Conservation (phyloP, 495 filamentous ascomycete species). For the Podospora pseudocomata region DNA sequence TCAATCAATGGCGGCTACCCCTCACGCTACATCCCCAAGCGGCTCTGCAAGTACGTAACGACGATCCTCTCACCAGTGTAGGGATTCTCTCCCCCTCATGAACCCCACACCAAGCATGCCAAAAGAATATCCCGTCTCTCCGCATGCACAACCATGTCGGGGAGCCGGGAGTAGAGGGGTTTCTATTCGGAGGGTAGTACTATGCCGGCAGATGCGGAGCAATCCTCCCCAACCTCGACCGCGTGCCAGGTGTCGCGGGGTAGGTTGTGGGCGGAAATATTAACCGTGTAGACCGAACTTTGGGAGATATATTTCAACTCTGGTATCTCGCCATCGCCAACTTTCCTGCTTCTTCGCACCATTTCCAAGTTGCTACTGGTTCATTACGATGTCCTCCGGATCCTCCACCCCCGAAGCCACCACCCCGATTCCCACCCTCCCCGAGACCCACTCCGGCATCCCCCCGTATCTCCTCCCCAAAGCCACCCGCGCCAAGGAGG, state of each 20-base stretch:
- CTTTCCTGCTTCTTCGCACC: too few relatives aligned
- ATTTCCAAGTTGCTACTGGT: too few relatives aligned
- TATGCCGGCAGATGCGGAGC: neutral
- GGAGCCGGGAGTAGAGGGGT: neutral
- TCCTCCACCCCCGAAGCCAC: slow-evolving; percentile 32
- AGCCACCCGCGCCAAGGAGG: slow-evolving; percentile 34
- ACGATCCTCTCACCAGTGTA: neutral
- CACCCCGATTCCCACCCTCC: slow-evolving; percentile 37
- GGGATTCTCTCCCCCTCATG: neutral
- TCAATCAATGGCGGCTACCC: neutral
- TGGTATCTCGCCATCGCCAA: too few relatives aligned
- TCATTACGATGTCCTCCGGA: neutral
- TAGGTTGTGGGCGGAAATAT: neutral
- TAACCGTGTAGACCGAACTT: neutral
- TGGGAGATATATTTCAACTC: neutral
- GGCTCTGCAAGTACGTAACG: neutral
- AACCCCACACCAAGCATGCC: neutral
- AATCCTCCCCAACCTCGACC: neutral
- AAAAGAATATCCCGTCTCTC: neutral
- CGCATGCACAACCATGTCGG: neutral
- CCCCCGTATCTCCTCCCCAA: slow-evolving; percentile 39
- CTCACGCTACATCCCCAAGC: neutral
- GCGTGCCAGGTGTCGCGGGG: neutral
- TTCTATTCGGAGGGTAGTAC: neutral
- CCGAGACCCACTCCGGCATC: slow-evolving; percentile 45